Percentiles rank a stretch among this genome's conserved stretches.
phyloP scores from a whole-genome alignment of 108 stramenopile species.

The Nitzschia sp. region DNA sequence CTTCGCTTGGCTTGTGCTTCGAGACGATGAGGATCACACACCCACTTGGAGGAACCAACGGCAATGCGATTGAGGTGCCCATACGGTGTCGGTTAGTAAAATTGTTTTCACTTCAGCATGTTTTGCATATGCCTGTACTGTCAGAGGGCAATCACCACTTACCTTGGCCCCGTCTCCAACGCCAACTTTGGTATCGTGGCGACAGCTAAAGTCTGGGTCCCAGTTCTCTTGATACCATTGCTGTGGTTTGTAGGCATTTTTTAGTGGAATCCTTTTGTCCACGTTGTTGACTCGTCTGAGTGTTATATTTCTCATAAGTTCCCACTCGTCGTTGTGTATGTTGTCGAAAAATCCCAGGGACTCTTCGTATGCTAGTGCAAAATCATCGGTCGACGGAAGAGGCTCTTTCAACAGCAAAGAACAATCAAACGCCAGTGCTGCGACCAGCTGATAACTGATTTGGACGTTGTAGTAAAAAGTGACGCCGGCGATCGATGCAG shows the following conservation, averaged over 20 bases:
- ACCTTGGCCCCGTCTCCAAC: slow-evolving; percentile 24
- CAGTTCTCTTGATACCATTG: slow-evolving; percentile 36
- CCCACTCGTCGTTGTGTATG: slow-evolving; percentile 11
- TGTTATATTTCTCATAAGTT: slow-evolving; percentile 10
- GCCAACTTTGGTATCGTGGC: slow-evolving; percentile 17
- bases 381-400: not conserved
- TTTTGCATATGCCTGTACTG: not conserved
- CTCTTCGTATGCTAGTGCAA: slow-evolving; percentile 2
- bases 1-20: not conserved
- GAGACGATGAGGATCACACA: slow-evolving; percentile 42
- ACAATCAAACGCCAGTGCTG: too few relatives aligned
- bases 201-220: slow-evolving; percentile 49
- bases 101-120: not conserved
- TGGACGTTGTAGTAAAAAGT: not conserved
- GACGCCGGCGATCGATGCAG: not conserved
- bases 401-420: too few relatives aligned
- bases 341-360: slow-evolving; percentile 29
- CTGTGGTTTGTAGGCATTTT: not conserved
- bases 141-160: slow-evolving; percentile 4
- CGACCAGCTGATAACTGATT: not conserved
- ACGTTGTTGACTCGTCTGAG: slow-evolving; percentile 9
- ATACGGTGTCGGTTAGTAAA: not conserved
- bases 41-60: slow-evolving; percentile 21
- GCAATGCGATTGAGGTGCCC: not conserved
- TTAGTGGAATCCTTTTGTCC: not conserved